A percentile compares a stretch with the other conserved stretches of the same genome.
These are phyloP conservation scores for Pistacia atlantica DNA, from an alignment of 345 rosid genomes.

Conservation along the genomic window DNA sequence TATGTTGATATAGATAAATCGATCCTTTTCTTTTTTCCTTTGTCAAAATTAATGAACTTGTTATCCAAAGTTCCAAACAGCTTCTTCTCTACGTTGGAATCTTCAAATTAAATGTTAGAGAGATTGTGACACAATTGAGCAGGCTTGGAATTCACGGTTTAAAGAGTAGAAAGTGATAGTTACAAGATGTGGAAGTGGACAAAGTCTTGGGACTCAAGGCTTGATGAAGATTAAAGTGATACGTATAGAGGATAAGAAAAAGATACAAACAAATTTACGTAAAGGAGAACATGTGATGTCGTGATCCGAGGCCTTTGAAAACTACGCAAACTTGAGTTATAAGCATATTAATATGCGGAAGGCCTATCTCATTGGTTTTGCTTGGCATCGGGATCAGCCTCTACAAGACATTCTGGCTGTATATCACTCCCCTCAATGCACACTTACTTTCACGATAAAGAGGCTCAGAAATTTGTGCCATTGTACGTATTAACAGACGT, in stretches of 20 bases:
- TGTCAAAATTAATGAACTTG: slow-evolving; percentile 17
- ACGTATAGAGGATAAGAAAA: slow-evolving; percentile 25
- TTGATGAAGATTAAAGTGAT: background rate
- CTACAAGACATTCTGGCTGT: slow-evolving; percentile 39
- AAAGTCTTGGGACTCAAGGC: slow-evolving; percentile 22
- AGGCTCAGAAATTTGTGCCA: background rate
- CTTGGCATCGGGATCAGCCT: slow-evolving; percentile 37
- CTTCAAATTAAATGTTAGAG: slow-evolving; percentile 19
- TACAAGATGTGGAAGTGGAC: slow-evolving; percentile 9
- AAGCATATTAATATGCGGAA: slow-evolving; percentile 12
- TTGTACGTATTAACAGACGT: background rate
- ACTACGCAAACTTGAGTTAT: slow-evolving; percentile 23
- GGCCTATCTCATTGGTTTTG: slow-evolving; percentile 17
- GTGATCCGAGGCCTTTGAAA: slow-evolving; percentile 31
- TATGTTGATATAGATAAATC: background rate
- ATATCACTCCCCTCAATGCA: slow-evolving; percentile 9
- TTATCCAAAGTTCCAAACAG: background rate
- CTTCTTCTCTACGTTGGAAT: slow-evolving; percentile 23
- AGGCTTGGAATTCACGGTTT: slow-evolving; percentile 26
- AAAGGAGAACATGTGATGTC: slow-evolving; percentile 20
- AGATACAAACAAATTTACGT: too few species aligned
- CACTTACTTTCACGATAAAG: background rate
- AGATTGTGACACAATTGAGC: background rate
- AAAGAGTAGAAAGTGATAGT: slow-evolving; percentile 12
- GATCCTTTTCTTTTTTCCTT: background rate